Conservation (phyloP, 2,329 filamentous ascomycete genomes). For the Diaporthe vaccinii region DNA sequence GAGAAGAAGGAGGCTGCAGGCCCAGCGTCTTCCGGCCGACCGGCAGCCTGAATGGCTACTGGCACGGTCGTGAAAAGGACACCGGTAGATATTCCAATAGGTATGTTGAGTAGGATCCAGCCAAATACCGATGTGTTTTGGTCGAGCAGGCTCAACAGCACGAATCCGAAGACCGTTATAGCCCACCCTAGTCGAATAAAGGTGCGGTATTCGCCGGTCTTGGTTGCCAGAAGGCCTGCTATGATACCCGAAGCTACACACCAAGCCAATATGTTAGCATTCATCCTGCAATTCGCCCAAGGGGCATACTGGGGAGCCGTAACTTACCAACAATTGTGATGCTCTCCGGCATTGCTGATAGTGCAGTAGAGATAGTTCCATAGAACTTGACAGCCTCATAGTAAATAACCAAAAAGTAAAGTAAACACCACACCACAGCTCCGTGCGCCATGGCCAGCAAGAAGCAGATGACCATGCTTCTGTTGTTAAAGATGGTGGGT, state of each 20-base stretch:
- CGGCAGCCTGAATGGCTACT: constrained; percentile 43
- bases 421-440: constrained; percentile 15
- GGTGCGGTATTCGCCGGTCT: constrained; percentile 40
- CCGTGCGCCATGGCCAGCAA: constrained; percentile 3
- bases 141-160: constrained; percentile 41
- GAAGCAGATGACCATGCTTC: constrained; percentile 30
- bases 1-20: constrained; percentile 36
- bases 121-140: constrained; percentile 8
- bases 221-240: constrained; percentile 41
- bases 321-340: constrained; percentile 38
- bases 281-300: too few relatives aligned
- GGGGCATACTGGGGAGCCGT: accelerated
- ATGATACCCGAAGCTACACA: constrained; percentile 36
- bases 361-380: constrained; percentile 39
- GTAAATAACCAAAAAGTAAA: constrained; percentile 37
- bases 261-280: background rate
- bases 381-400: constrained; percentile 44
- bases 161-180: constrained; percentile 32
- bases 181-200: constrained; percentile 43
- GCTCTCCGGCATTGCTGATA: constrained; percentile 42
- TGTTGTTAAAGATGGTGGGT: constrained; percentile 20
- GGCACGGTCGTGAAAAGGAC: constrained; percentile 42
- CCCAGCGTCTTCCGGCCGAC: constrained; percentile 40
- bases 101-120: constrained; percentile 39
- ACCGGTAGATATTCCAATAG: constrained; percentile 43